Base-by-base conservation (phyloP, 2,329 filamentous ascomycete genomes). In the Pyricularia grisea region DNA sequence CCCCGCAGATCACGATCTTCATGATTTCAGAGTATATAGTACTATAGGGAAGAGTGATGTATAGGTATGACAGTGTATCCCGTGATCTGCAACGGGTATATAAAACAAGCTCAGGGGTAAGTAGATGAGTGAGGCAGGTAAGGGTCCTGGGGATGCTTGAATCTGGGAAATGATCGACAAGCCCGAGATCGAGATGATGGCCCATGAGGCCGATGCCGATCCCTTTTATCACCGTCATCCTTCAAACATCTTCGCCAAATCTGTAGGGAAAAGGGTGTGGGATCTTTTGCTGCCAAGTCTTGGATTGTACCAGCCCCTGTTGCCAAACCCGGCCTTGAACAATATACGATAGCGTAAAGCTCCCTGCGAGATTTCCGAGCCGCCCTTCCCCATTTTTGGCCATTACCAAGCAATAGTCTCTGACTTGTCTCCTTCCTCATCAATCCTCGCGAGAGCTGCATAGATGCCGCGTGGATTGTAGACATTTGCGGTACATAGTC, bases 1-100 rank as follows among this genome's bases (percentile, higher is more conserved):
- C 95, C 68, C 95, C 95, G 66, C 98, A 90, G 66, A 99, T 86
- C 23, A 97, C 85, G 69, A 91, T 88, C 79, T 92, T 95, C 74
- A 92, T 78, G 31, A 28, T 28, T 27, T 61, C 20, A 28, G 14
- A 27, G 25, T 17, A 20, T 63, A 28, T 27, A 30, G 60, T 14
- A 63, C 27, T 63, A 63, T 63, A 63, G 5, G 23, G 27, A 2
- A 3, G 12, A 7, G 60, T 30, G 14, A 30, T 63, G 14, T 28
- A 28, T 27, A 28, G 60, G 27, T 63, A 20, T 27, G 60, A 28
- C 25, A 28, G 11, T 30, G 25, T 63, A 28, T 63, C 60, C 60
- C 60, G 60, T 5, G 60, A 63, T 27, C 27, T 63, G 5, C 12
- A 25, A 12, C 25, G 25, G 25, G 60, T 30, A 28, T 4, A 30